Evolutionary conservation across 495 filamentous ascomycete genomes (phyloP), one percentile per base, ranked within the genome.

Genomic region (Talaromyces nanjingensis): DNA sequence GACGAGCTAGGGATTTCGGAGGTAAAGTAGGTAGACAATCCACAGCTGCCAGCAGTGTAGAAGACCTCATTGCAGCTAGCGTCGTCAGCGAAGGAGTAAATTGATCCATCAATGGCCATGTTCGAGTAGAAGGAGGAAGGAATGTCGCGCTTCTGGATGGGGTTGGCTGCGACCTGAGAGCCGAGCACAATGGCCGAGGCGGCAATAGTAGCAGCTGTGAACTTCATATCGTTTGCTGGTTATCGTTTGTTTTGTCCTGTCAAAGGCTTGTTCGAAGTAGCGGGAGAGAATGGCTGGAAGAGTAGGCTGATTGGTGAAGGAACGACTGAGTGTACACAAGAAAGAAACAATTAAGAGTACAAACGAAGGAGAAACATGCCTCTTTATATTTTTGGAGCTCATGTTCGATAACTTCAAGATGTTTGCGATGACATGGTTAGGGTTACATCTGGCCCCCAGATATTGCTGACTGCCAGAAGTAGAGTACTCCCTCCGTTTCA

Each of bases 21-120:
- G 45, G 25, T 52, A n/a, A 62, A 62, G 29, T 62, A 62, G 42
- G 60, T 62, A n/a, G 60, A 62, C 16, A 62, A 54, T 18, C 60
- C 60, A 42, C 60, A 62, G 60, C 39, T 53, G 2, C 60, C 60
- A 34, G 39, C 27, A 3, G 42, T 53, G 29, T 62, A 62, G 45
- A 62, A 62, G 16, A 62, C 24, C n/a, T 62, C 39, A 16, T 62
- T 62, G 45, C 60, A 62, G 25, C 25, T 31, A 20, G 60, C 60
- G 20, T 62, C 60, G 29, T 52, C 42, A n/a, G 11, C 39, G 29
- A 62, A 62, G 12, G 60, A 31, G 47, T 33, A 62, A 4, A 62
- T 62, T 7, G 60, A 62, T 16, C 60, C 60, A 34, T 39, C 42
- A 6, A 62, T 62, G 9, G 20, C 14, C 60, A 33, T 31, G 29